Evolutionary conservation across 2,329 filamentous ascomycete genomes (phyloP).

Genomic region (Zasmidium angulare): DNA sequence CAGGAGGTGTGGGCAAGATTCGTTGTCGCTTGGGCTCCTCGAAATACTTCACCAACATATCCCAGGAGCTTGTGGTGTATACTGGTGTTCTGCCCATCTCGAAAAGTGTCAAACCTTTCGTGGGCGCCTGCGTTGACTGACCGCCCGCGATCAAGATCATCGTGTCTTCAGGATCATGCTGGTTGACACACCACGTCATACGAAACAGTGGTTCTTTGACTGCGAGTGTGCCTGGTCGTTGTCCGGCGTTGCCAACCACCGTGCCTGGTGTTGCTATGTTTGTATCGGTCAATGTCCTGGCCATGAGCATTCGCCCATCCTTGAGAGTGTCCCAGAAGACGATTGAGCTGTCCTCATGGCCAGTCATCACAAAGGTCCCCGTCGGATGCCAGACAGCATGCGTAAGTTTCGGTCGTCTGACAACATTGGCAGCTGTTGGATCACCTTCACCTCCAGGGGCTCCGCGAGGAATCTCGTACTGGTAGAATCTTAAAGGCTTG

Average conservation of each 20-base stretch:
- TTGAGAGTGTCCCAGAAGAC: slow-evolving; percentile 84
- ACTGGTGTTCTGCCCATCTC: slow-evolving; percentile 86
- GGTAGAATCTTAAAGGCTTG: slow-evolving; percentile 71
- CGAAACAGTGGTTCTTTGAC: slow-evolving; percentile 73
- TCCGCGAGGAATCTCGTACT: slow-evolving; percentile 77
- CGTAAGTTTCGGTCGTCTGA: slow-evolving; percentile 71
- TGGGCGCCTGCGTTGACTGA: slow-evolving; percentile 62
- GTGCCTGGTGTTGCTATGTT: slow-evolving; percentile 66
- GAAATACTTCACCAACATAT: slow-evolving; percentile 75
- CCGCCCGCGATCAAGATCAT: slow-evolving; percentile 85
- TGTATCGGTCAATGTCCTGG: slow-evolving; percentile 73
- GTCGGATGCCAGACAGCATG: slow-evolving; percentile 94
- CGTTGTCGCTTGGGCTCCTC: slow-evolving; percentile 70
- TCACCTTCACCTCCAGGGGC: slow-evolving; percentile 77
- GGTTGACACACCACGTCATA: slow-evolving; percentile 89
- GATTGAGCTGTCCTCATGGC: slow-evolving; percentile 85
- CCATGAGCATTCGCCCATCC: slow-evolving; percentile 80
- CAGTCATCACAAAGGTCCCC: slow-evolving; percentile 82
- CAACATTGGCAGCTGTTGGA: slow-evolving; percentile 58
- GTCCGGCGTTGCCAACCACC: slow-evolving; percentile 23
- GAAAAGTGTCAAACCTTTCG: slow-evolving; percentile 81
- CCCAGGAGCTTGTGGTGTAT: slow-evolving; percentile 90
- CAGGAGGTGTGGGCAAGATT: slow-evolving; percentile 72
- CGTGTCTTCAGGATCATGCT: slow-evolving; percentile 84
- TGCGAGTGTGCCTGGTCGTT: slow-evolving; percentile 50